Percentiles rank a stretch among this genome's conserved stretches.
Evolutionary conservation across 306 rosid genomes (phyloP).

Genomic region (Oemleria cerasiformis): DNA sequence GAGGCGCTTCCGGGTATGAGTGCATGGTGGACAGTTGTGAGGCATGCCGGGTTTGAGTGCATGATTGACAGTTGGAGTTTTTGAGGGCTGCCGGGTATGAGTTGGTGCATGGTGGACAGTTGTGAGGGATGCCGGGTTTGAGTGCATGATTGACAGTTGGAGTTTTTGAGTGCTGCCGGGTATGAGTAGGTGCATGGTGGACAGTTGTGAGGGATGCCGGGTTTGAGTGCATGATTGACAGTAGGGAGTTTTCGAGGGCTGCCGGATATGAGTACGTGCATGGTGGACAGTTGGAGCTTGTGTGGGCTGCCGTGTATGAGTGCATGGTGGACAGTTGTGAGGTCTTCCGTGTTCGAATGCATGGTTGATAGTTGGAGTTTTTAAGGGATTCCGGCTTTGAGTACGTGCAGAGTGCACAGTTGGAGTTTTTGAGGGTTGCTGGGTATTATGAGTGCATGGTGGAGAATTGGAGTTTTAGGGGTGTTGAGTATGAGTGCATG

Average conservation of each 20-base stretch:
- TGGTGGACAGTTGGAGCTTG: too few relatives aligned
- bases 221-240: too few relatives aligned
- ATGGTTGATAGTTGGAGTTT: too few relatives aligned
- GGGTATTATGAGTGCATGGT: not conserved
- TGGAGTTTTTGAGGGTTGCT: not conserved
- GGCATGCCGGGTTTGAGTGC: not conserved
- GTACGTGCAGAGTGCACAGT: not conserved
- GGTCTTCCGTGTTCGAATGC: not conserved
- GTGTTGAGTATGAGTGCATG: not conserved
- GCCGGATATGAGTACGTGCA: too few relatives aligned
- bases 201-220: not conserved
- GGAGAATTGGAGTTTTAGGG: not conserved
- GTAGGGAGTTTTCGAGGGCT: not conserved
- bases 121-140: not conserved
- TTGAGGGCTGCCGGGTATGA: not conserved
- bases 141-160: not conserved
- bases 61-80: not conserved
- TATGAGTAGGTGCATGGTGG: not conserved
- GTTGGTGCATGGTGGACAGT: not conserved
- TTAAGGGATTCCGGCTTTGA: not conserved
- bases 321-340: not conserved
- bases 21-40: not conserved
- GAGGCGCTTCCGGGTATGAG: not conserved
- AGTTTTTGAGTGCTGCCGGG: not conserved
- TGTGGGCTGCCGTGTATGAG: too few relatives aligned